phyloP scores from a whole-genome alignment of 129 eudicot genomes.

The Centella asiatica region DNA sequence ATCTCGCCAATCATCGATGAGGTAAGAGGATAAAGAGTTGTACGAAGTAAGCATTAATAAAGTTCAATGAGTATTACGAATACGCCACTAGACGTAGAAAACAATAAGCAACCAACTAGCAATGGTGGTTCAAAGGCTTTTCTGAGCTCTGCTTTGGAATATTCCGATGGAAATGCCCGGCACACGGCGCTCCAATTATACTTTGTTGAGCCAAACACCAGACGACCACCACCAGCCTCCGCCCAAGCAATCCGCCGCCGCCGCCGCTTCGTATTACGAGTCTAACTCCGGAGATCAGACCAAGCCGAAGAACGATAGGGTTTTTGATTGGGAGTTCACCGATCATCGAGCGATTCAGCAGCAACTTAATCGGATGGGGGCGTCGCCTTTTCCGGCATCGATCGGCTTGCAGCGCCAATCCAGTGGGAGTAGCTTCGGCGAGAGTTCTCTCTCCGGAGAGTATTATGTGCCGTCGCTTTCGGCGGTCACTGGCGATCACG shows the following conservation, averaged over 20 bases:
- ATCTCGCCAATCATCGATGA: no score
- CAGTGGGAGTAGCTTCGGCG: constrained; percentile 87
- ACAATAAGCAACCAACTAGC: neutral
- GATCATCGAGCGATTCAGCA: constrained; percentile 45
- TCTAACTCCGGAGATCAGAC: constrained; percentile 51
- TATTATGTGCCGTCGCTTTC: constrained; percentile 50
- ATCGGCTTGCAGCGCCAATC: constrained; percentile 80
- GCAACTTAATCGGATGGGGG: constrained; percentile 30
- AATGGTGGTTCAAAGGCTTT: constrained; percentile 18
- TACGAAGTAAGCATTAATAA: no score
- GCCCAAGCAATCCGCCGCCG: constrained; percentile 25
- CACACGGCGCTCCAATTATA: constrained; percentile 61
- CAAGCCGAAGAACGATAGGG: constrained; percentile 26
- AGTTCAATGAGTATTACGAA: no score
- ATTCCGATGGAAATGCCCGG: constrained; percentile 57
- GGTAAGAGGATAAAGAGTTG: no score
- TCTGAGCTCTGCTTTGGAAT: neutral
- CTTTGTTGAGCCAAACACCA: constrained; percentile 52
- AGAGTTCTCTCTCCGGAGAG: constrained; percentile 92
- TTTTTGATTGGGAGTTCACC: constrained; percentile 60
- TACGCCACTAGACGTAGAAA: no score
- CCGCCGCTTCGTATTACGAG: constrained; percentile 29
- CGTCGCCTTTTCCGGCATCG: constrained; percentile 36
- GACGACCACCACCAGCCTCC: constrained; percentile 51
- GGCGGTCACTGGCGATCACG: constrained; percentile 38